These are phyloP conservation scores for Termitomyces sp. DNA, from an alignment of 768 basidiomycete genomes.

Conservation along the genomic window DNA sequence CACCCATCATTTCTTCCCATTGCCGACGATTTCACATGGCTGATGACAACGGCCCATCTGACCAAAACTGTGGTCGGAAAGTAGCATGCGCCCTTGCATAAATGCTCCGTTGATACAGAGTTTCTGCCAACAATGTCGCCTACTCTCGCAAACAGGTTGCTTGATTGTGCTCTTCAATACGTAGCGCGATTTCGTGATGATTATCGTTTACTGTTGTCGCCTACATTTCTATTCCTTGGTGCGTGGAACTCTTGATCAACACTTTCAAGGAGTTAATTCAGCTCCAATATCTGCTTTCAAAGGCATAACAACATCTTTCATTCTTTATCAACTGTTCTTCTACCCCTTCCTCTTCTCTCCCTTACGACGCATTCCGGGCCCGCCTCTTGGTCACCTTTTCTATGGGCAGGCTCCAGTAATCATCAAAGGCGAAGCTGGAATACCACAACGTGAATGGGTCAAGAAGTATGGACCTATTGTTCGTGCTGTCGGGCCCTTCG, in stretches of 20 bases:
- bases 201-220: neutral
- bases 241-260: neutral
- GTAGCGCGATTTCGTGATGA: neutral
- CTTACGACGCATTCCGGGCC: conserved; percentile 31
- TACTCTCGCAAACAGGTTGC: neutral
- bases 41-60: neutral
- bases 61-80: neutral
- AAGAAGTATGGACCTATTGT: conserved; percentile 39
- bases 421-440: conserved; percentile 32
- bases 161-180: neutral
- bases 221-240: conserved; percentile 1
- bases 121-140: conserved; percentile 1
- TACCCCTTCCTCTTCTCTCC: conserved; percentile 31
- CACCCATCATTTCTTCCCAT: neutral
- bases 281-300: neutral
- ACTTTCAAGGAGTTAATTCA: neutral
- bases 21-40: conserved; percentile 2
- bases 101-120: neutral
- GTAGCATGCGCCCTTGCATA: neutral
- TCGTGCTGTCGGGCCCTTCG: conserved; percentile 38
- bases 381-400: conserved; percentile 24
- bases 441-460: conserved; percentile 40
- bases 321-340: conserved; percentile 24
- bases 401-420: conserved; percentile 34
- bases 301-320: conserved; percentile 8